Evolutionary conservation across 176 grass and related monocot genomes (phyloP), one percentile per base, ranked within the genome.

Genomic region (Secale cereale): DNA sequence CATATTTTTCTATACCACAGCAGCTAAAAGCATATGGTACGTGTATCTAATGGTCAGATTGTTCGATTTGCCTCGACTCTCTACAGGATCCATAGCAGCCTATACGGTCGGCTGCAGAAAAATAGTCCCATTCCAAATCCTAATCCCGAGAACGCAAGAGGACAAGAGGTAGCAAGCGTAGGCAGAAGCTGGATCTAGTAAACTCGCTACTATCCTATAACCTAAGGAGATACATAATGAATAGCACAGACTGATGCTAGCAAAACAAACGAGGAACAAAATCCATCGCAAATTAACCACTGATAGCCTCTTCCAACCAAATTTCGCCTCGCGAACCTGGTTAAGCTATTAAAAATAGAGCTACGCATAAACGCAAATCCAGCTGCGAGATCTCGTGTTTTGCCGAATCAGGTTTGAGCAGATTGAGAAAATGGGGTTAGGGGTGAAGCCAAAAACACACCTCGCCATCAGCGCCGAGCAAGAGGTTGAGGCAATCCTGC

Each of bases 361-460:
- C 29, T 41, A 65, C 40, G 81, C 31, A 43, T 13, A 80, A 6
- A 6, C 25, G 35, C 63, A 29, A 56, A 79, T 62, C 81, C 81
- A 73, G 70, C 77, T 15, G 63, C 35, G 77, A 81, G 77, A 89
- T 89, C 77, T 70, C 82, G 61, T 56, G 70, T 28, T 3, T 43
- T 74, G 40, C 41, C 45, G 46, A 36, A 20, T 28, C 50, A 46
- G 27, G 36, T 27, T n/a, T 45, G 46, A 76, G 28, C 43, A 16
- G 82, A 66, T 81, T 40, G 36, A 37, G 77, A 22, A 76, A 76
- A 85, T 32, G 37, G 77, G 36, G 61, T 29, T 17, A 81, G 25
- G 82, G 31, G 1, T 66, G 45, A 28, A 15, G 36, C 17, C 27
- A 32, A 33, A 37, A 71, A 36, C 77, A 81, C 32, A 85, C 87